Conservation (phyloP, 108 stramenopile species). For the Skeletonema grethae region DNA sequence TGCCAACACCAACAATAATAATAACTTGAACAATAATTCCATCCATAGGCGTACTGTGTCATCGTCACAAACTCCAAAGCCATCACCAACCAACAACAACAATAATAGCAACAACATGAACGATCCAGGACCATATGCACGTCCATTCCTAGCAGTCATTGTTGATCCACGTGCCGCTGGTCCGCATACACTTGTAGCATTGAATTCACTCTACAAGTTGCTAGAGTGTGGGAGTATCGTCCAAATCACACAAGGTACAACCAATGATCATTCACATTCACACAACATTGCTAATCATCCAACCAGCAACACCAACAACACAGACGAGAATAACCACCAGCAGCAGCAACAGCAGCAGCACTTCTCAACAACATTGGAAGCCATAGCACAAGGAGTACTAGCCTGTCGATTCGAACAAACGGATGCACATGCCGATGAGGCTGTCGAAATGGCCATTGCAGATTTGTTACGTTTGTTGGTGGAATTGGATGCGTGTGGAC, state of each 20-base stretch:
- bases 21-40: not conserved
- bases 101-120: not conserved
- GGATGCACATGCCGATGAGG: slow-evolving; percentile 88
- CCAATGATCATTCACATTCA: not conserved
- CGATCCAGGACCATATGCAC: slow-evolving; percentile 43
- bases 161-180: slow-evolving; percentile 86
- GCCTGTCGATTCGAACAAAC: slow-evolving; percentile 89
- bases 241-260: slow-evolving; percentile 19
- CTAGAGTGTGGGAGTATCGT: slow-evolving; percentile 56
- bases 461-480: slow-evolving; percentile 77
- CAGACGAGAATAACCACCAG: too few species aligned
- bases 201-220: slow-evolving; percentile 73
- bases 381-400: slow-evolving; percentile 61
- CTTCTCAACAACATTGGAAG: slow-evolving; percentile 22
- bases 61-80: not conserved
- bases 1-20: not conserved
- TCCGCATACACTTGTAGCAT: slow-evolving; percentile 84
- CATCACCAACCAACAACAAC: slow-evolving; percentile 5
- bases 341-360: not conserved
- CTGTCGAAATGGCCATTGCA: slow-evolving; percentile 91
- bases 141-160: slow-evolving; percentile 84
- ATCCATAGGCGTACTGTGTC: not conserved
- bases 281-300: too few species aligned
- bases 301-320: too few species aligned
- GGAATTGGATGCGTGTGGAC: slow-evolving; percentile 36